phyloP scores from a whole-genome alignment of 2,329 filamentous ascomycete species.

The Trichoderma afroharzianum region DNA sequence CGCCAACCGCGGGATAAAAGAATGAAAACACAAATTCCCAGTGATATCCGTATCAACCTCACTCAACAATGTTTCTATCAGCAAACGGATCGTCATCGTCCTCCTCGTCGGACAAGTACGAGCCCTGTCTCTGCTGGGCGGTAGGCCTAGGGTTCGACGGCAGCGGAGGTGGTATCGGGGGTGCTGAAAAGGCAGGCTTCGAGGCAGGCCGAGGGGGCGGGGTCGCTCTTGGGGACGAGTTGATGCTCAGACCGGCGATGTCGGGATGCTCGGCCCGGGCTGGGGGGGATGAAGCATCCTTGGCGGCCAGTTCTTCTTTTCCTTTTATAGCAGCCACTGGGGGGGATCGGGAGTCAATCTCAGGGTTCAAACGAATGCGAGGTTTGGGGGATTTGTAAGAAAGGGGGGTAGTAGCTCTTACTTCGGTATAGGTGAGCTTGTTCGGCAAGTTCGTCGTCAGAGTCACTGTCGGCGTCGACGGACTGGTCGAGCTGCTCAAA shows the following conservation, averaged over 20 bases:
- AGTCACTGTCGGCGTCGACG: conserved; percentile 71
- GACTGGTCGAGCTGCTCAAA: conserved; percentile 91
- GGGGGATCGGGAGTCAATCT: not conserved
- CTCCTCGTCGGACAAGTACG: conserved; percentile 41
- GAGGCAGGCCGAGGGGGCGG: conserved; percentile 36
- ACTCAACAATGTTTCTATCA: conserved; percentile 66
- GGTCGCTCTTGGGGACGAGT: conserved; percentile 41
- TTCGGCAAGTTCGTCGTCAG: conserved; percentile 64
- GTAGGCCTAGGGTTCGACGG: conserved; percentile 22
- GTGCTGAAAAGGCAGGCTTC: conserved; percentile 44
- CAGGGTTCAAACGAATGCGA: no score
- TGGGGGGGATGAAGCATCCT: conserved; percentile 36
- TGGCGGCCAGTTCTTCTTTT: conserved; percentile 39
- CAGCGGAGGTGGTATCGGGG: conserved; percentile 38
- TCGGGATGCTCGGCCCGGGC: conserved; percentile 39
- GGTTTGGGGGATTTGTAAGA: not conserved
- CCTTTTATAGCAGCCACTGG: conserved; percentile 53
- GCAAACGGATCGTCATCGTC: conserved; percentile 86
- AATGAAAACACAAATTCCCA: not conserved
- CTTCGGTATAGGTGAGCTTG: conserved; percentile 63
- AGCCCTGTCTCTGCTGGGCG: conserved; percentile 27
- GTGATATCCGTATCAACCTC: not conserved
- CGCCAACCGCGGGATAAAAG: not conserved
- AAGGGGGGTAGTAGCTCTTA: conserved; percentile 33
- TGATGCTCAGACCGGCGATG: conserved; percentile 44